A percentile compares a stretch with the other conserved stretches of the same genome.
These are phyloP conservation scores for Pleurotus salmoneostramineus DNA, from an alignment of 768 basidiomycete genomes.

Conservation along the genomic window DNA sequence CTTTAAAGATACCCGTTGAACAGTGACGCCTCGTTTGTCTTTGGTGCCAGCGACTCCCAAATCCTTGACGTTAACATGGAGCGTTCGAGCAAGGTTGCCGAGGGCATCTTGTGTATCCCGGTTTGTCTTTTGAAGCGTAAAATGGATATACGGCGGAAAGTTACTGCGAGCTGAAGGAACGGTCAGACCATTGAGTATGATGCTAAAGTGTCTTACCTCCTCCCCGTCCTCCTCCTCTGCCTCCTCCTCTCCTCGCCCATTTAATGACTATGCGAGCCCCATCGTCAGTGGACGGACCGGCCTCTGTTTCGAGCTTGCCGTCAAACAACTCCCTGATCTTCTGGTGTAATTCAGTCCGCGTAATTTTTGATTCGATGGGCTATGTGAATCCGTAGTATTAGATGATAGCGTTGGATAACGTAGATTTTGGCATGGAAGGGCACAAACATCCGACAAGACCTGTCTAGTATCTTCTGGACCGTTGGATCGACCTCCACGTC, in stretches of 20 bases:
- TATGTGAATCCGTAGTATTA: slow-evolving; percentile 25
- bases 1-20: slow-evolving; percentile 83
- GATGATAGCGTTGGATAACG: slow-evolving; percentile 7
- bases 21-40: slow-evolving; percentile 96
- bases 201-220: slow-evolving; percentile 16
- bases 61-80: slow-evolving; percentile 79
- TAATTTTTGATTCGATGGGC: slow-evolving; percentile 81
- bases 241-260: slow-evolving; percentile 59
- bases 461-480: slow-evolving; percentile 63
- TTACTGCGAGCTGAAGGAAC: slow-evolving; percentile 45
- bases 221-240: slow-evolving; percentile 40
- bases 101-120: slow-evolving; percentile 96
- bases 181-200: neutral
- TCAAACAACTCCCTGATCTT: slow-evolving; percentile 74
- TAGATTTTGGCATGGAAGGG: slow-evolving; percentile 12
- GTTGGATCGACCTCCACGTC: slow-evolving; percentile 37
- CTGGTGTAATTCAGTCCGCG: slow-evolving; percentile 80
- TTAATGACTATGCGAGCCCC: slow-evolving; percentile 79
- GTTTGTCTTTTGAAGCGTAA: slow-evolving; percentile 96
- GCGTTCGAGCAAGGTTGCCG: slow-evolving; percentile 66
- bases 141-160: slow-evolving; percentile 89
- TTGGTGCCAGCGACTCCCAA: slow-evolving; percentile 93
- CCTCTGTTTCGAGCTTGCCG: slow-evolving; percentile 83
- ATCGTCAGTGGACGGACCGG: slow-evolving; percentile 58
- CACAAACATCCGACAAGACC: slow-evolving; percentile 77